phyloP scores from a whole-genome alignment of 1,284 basidiomycete genomes.

The Tranzscheliella williamsii region DNA sequence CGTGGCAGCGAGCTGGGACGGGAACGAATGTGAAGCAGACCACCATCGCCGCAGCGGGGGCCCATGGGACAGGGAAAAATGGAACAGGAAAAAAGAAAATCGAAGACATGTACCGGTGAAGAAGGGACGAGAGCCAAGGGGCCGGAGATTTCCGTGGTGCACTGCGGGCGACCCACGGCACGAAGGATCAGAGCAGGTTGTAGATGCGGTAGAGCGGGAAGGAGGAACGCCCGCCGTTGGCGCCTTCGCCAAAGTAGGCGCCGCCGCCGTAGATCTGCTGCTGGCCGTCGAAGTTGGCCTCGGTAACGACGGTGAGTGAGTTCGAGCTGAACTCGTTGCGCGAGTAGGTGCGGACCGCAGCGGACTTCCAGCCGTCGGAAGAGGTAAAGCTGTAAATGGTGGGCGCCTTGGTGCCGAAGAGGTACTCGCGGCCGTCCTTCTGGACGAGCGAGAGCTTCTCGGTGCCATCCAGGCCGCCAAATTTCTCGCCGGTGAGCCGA shows the following conservation, averaged over 20 bases:
- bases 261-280: slow-evolving; percentile 50
- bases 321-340: slow-evolving; percentile 45
- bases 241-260: slow-evolving; percentile 56
- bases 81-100: too few relatives aligned
- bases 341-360: slow-evolving; percentile 27
- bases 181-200: slow-evolving; percentile 15
- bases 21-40: too few relatives aligned
- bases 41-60: too few relatives aligned
- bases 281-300: slow-evolving; percentile 46
- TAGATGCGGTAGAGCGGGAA: slow-evolving; percentile 46
- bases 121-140: too few relatives aligned
- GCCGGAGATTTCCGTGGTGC: too few relatives aligned
- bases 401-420: slow-evolving; percentile 55
- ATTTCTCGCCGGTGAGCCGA: slow-evolving; percentile 36
- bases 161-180: too few relatives aligned
- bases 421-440: slow-evolving; percentile 15
- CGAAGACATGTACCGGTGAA: too few relatives aligned
- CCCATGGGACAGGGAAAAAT: too few relatives aligned
- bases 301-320: slow-evolving; percentile 49
- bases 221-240: slow-evolving; percentile 36
- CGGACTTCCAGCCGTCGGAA: slow-evolving; percentile 45
- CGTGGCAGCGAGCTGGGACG: too few relatives aligned
- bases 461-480: slow-evolving; percentile 41
- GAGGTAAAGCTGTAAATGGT: slow-evolving; percentile 46
- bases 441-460: slow-evolving; percentile 51